Evolutionary conservation across 1,284 basidiomycete genomes (phyloP).

Genomic region (Puccinia horiana): DNA sequence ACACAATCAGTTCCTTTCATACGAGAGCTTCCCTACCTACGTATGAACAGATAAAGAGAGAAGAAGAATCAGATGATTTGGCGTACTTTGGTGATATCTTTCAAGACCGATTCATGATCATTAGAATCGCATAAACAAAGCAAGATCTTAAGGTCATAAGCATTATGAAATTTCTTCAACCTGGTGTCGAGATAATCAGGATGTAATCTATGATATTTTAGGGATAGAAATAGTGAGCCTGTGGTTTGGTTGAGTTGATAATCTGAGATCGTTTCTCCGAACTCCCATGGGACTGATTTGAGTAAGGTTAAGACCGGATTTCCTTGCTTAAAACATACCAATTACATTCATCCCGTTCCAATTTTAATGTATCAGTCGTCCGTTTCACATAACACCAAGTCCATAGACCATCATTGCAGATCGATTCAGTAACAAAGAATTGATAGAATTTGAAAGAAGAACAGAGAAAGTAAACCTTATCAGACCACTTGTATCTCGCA

Average conservation of each 20-base stretch:
- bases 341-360: slow-evolving; percentile 19
- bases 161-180: slow-evolving; percentile 78
- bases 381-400: too few species aligned
- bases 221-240: slow-evolving; percentile 87
- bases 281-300: slow-evolving; percentile 86
- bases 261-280: slow-evolving; percentile 88
- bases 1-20: background rate
- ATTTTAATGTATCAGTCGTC: slow-evolving; percentile 24
- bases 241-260: slow-evolving; percentile 95
- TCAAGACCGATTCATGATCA: slow-evolving; percentile 84
- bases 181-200: slow-evolving; percentile 94
- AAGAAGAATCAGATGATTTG: background rate
- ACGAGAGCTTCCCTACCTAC: background rate
- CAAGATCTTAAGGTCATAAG: slow-evolving; percentile 82
- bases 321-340: slow-evolving; percentile 72
- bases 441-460: too few species aligned
- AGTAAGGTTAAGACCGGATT: slow-evolving; percentile 85
- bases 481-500: background rate
- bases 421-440: too few species aligned
- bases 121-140: slow-evolving; percentile 88
- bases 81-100: slow-evolving; percentile 81
- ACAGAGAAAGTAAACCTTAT: background rate
- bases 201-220: slow-evolving; percentile 93
- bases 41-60: background rate
- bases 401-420: too few species aligned